A percentile compares a stretch with the other conserved stretches of the same genome.
Evolutionary conservation across 2,329 filamentous ascomycete species (phyloP).

Genomic region (Lecanicillium sp.): DNA sequence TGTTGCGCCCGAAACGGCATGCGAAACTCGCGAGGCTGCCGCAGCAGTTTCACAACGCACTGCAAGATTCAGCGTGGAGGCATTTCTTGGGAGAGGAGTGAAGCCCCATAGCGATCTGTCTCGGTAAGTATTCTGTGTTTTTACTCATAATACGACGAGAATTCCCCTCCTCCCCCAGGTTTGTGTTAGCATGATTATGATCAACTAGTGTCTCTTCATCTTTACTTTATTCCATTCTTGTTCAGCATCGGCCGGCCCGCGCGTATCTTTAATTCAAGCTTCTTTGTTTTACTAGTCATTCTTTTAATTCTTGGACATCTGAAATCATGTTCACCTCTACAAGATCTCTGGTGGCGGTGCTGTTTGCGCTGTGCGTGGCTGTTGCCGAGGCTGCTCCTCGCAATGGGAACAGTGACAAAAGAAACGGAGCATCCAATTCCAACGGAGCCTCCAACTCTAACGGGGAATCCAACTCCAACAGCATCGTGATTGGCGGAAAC

Average conservation of each 20-base stretch:
- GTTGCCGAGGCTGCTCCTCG: slow-evolving; percentile 6
- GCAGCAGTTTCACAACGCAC: slow-evolving; percentile 1
- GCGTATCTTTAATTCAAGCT: background rate
- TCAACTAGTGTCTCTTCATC: background rate
- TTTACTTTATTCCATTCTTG: background rate
- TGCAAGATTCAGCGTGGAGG: background rate
- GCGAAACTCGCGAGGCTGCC: background rate
- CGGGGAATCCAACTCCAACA: no score
- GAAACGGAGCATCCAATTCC: no score
- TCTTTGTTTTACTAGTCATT: background rate
- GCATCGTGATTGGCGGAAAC: no score
- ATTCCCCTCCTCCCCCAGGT: no score
- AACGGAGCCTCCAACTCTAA: no score
- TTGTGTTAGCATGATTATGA: background rate
- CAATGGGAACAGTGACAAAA: no score
- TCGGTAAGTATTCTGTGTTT: background rate
- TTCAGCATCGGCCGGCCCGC: slow-evolving; percentile 4
- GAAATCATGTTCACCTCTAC: slow-evolving; percentile 7
- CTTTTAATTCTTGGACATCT: background rate
- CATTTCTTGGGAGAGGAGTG: background rate
- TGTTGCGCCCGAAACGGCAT: background rate
- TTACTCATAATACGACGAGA: no score
- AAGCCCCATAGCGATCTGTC: background rate
- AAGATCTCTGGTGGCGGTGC: background rate
- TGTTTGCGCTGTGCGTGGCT: slow-evolving; percentile 4